Evolutionary conservation across 2,329 filamentous ascomycete genomes (phyloP), one percentile per base, ranked within the genome.

Genomic region (Parascedosporium putredinis): DNA sequence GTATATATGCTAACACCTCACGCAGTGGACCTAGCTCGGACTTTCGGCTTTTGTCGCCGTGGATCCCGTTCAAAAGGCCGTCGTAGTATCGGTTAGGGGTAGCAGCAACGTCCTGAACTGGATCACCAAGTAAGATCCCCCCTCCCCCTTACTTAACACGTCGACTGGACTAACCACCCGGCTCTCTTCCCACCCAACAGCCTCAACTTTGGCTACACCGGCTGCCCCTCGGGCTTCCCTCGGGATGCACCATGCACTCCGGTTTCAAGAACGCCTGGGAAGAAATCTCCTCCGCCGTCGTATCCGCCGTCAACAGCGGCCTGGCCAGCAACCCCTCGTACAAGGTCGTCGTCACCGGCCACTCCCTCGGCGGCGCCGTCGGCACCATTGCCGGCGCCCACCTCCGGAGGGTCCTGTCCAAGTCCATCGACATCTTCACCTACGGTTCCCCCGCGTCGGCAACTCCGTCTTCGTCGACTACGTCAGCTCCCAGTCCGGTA

Each of bases 321-420:
- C 61, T 59, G 36, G 57, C 59, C 1, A 60, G 67, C 24, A 64
- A 79, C 64, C 78, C 80, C 1, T 54, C 52, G 45, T 83, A 74
- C 67, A 62, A 62, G 43, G 59, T 85, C 59, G 60, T 83, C 16
- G 62, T 74, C n/a, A 80, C 81, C 0, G 84, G 84, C 31, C 83
- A 87, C 67, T 84, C 79, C 8, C 76, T 88, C 3, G 84, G 84
- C 45, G 84, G 70, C 23, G 81, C 81, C 5, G 67, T 87, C 2
- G 79, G 75, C 34, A 78, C 75, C 5, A 61, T 88, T 4, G 82
- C 72, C 0, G 77, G 72, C 0, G 77, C 73, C 1, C 70, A 77
- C 55, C 64, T 85, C 18, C 74, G 81, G 44, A 61, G 62, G 5
- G 58, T 60, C 8, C 78, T 74, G 38, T 64, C 66, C 52, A 55